Conservation (phyloP, 306 rosid genomes). For the Lupinus albus region DNA sequence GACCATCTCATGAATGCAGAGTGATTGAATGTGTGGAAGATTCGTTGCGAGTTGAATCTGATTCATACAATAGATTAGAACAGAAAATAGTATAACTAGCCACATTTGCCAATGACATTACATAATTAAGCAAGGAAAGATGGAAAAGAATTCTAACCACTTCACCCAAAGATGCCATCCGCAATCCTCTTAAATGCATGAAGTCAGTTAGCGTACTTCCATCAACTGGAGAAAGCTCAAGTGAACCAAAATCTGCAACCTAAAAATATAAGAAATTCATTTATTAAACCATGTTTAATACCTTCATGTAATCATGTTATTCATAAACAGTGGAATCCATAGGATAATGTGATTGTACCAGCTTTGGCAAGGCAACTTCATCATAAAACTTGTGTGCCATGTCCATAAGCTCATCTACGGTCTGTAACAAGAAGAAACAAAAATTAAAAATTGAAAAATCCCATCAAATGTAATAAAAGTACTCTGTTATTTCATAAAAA, state of each 20-base stretch:
- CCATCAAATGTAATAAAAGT: background rate
- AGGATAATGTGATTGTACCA: constrained; percentile 56
- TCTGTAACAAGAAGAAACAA: constrained; percentile 56
- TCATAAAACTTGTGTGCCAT: constrained; percentile 83
- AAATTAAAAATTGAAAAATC: background rate
- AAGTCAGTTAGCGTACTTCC: constrained; percentile 98
- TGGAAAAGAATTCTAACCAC: constrained; percentile 68
- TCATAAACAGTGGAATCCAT: constrained; percentile 12
- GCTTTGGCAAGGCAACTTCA: constrained; percentile 88
- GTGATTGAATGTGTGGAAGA: constrained; percentile 97
- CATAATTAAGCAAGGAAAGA: constrained; percentile 5
- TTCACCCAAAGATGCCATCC: constrained; percentile 89
- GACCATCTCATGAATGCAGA: constrained; percentile 96
- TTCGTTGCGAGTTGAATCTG: constrained; percentile 87
- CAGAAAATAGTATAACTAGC: background rate
- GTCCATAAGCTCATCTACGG: constrained; percentile 69
- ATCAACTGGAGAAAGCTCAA: constrained; percentile 98
- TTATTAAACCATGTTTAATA: constrained; percentile 36
- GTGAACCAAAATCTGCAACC: constrained; percentile 99
- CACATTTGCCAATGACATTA: constrained; percentile 16
- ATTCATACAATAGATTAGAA: constrained; percentile 43
- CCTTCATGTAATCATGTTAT: constrained; percentile 8
- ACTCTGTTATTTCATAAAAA: background rate
- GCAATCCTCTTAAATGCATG: constrained; percentile 97
- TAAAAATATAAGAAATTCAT: constrained; percentile 47